Evolutionary conservation across 83 land plant genomes (phyloP), one percentile per base, ranked within the genome.

Genomic region (Thuja plicata): DNA sequence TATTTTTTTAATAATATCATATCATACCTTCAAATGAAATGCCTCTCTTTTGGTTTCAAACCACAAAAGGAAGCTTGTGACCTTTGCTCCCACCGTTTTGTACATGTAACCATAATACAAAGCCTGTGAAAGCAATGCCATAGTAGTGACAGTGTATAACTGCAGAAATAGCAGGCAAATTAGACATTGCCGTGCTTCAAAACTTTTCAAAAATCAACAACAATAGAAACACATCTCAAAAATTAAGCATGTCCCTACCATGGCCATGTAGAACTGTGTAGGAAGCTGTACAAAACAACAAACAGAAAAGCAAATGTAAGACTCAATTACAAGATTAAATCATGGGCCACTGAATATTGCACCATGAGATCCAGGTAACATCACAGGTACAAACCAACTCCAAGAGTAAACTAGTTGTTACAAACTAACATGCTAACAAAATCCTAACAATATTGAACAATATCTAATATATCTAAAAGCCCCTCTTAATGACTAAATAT

Each of bases 201-300:
- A 16, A 27, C 66, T 12, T 54, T 40, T 77, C 43, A 48, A 55
- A 15, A 80, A 34, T 41, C 5, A 80, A 82, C 17, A 55, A 40
- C 35, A 19, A 60, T 17, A 54, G 74, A 2, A 41, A 10, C 10
- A 12, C 78, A 30, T 11, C 13, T 32, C 16, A 74, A 34, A 74
- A 19, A 71, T 71, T 48, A 86, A 43, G 50, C 46, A 50, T 37
- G 74, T 54, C 12, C 37, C 86, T 89, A 94, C 96, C 90, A 92
- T 13, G 85, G 96, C 96, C 89, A 87, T 91, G 66, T 93, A 93
- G 78, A 71, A 90, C 73, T 94, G 96, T 37, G 96, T 94, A 73
- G 95, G 94, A 80, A 94, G 90, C 96, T 94, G 95, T 91, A 91
- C 71, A 66, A 84, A 45, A 10, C 52, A 55, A 89, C 35, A 57